Conservation (phyloP, 163 green algal genomes). For the Volvox carteri region DNA sequence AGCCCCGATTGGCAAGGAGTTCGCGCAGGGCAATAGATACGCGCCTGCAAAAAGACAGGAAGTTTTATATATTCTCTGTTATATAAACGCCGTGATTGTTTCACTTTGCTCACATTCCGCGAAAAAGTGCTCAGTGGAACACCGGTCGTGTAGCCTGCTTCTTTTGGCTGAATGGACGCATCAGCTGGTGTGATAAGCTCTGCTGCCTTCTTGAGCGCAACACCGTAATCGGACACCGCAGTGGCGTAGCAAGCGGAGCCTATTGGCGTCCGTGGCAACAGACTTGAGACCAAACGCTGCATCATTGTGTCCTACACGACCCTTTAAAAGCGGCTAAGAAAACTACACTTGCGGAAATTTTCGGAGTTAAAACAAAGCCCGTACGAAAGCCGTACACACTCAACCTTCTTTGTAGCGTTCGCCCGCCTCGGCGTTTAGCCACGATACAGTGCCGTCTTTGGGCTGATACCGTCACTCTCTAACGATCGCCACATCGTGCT, state of each 20-base stretch:
- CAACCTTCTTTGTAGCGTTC: too few relatives aligned
- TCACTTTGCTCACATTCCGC: conserved; percentile 58
- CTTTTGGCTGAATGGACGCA: conserved; percentile 16
- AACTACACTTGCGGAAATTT: too few relatives aligned
- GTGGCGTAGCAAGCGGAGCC: conserved; percentile 19
- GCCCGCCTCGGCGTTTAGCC: too few relatives aligned
- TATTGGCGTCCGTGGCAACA: conserved; percentile 20
- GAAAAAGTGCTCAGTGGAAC: conserved; percentile 70
- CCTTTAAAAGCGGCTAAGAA: too few relatives aligned
- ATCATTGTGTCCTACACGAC: background rate
- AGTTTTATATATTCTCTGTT: background rate
- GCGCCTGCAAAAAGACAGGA: conserved; percentile 58
- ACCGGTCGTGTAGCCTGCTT: conserved; percentile 66
- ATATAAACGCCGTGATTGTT: background rate
- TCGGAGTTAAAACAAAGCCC: too few relatives aligned
- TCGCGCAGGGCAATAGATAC: conserved; percentile 74
- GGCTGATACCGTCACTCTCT: too few relatives aligned
- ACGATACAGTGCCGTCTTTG: too few relatives aligned
- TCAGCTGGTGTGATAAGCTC: conserved; percentile 24
- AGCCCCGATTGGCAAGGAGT: conserved; percentile 75
- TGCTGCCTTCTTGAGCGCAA: conserved; percentile 56
- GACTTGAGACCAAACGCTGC: conserved; percentile 22
- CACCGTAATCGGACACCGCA: conserved; percentile 33
- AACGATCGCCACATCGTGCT: too few relatives aligned
- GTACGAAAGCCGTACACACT: too few relatives aligned